A percentile compares a stretch with the other conserved stretches of the same genome.
phyloP scores from a whole-genome alignment of 2,329 filamentous ascomycete species.

The Colletotrichum sp. region DNA sequence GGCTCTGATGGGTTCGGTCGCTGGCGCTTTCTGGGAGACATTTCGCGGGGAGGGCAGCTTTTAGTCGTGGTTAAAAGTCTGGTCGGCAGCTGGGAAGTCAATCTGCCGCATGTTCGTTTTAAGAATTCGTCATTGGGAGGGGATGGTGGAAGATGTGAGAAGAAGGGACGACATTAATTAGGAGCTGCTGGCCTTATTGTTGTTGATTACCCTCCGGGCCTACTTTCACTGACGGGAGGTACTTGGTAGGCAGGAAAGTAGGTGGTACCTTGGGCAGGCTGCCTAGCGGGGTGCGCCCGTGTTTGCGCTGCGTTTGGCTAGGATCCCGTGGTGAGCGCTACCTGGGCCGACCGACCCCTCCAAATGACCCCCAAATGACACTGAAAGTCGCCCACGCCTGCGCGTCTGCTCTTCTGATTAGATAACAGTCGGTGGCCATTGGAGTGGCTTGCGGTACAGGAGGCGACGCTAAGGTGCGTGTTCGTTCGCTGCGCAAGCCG shows the following conservation, averaged over 20 bases:
- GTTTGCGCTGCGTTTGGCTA: not conserved
- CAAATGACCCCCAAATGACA: slow-evolving; percentile 7
- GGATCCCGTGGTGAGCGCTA: not conserved
- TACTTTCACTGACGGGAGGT: not conserved
- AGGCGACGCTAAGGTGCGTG: not conserved
- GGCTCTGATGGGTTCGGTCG: slow-evolving; percentile 37
- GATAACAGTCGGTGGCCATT: not conserved
- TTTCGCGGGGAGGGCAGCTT: slow-evolving; percentile 25
- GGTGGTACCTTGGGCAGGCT: not conserved
- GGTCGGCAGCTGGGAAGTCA: slow-evolving; percentile 3
- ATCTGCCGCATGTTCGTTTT: slow-evolving; percentile 19
- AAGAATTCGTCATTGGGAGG: not conserved
- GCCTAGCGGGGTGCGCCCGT: not conserved
- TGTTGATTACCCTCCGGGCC: not conserved
- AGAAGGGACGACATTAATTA: not conserved
- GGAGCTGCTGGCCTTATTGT: not conserved
- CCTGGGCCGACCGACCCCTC: not conserved
- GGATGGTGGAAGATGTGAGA: not conserved
- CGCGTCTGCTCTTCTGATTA: not conserved
- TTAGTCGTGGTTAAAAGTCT: not conserved
- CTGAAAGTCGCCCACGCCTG: not conserved
- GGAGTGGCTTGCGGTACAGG: not conserved
- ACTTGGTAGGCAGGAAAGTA: not conserved
- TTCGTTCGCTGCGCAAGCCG: not conserved
- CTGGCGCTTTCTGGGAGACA: slow-evolving; percentile 47